Conservation (phyloP, 148 eudicot genomes). For the Arctostaphylos glauca region DNA sequence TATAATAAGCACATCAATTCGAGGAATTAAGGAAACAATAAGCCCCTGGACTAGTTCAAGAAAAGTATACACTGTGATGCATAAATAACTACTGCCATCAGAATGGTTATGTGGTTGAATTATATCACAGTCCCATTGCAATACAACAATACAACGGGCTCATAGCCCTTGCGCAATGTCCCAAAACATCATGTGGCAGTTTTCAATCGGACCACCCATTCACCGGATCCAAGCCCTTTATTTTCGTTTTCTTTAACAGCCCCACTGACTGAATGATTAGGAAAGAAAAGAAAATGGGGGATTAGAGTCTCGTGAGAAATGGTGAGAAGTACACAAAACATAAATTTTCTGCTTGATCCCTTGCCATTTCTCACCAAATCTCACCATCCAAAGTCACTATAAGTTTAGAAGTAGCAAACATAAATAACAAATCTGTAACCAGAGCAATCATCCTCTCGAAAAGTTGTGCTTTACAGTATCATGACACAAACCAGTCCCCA, state of each 20-base stretch:
- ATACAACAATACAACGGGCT: slow-evolving; percentile 23
- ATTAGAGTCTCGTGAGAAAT: no score
- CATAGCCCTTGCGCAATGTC: slow-evolving; percentile 52
- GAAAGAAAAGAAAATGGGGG: no score
- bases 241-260: background rate
- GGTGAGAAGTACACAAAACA: no score
- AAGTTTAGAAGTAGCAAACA: background rate
- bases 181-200: slow-evolving; percentile 40
- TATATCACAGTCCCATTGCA: slow-evolving; percentile 15
- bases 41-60: background rate
- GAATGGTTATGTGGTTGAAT: slow-evolving; percentile 5
- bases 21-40: background rate
- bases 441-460: background rate
- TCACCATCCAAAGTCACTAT: no score
- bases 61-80: background rate
- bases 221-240: background rate
- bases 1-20: background rate
- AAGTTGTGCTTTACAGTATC: background rate
- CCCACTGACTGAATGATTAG: no score
- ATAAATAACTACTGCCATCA: slow-evolving; percentile 10
- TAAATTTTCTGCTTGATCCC: no score
- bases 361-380: no score
- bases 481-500: background rate
- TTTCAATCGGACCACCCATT: background rate
- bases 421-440: background rate